Conservation (phyloP, 257 asterid species). For the Solanum tarijense region DNA sequence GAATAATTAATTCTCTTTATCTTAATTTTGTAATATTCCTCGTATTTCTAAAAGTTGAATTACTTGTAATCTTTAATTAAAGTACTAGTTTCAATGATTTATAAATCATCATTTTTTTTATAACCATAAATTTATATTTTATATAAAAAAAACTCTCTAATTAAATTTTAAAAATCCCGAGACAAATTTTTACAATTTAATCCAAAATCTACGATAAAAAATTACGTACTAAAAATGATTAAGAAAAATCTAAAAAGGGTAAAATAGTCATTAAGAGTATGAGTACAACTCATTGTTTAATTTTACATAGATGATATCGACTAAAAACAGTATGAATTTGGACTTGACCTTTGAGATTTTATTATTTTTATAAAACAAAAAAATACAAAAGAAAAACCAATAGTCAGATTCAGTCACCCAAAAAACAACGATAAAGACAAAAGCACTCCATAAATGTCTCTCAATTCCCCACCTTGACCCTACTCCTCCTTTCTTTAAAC, state of each 20-base stretch:
- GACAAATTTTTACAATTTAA: not conserved
- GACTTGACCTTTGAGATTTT: conserved; percentile 8
- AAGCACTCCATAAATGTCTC: conserved; percentile 17
- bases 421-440: conserved; percentile 21
- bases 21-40: not conserved
- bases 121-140: too few relatives aligned
- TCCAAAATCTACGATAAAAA: too few relatives aligned
- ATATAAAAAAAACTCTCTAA: too few relatives aligned
- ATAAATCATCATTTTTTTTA: too few relatives aligned
- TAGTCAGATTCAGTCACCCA: conserved; percentile 5
- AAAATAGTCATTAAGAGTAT: not conserved
- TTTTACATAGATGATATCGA: not conserved
- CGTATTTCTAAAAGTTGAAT: not conserved
- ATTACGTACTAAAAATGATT: not conserved
- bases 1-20: not conserved
- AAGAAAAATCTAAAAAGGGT: not conserved
- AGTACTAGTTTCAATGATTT: not conserved
- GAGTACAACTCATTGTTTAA: not conserved
- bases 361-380: not conserved
- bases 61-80: not conserved
- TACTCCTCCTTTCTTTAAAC: not conserved
- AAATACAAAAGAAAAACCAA: not conserved
- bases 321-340: not conserved
- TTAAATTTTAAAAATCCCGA: too few relatives aligned
- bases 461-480: conserved; percentile 19